Base-by-base conservation (phyloP, 2,329 filamentous ascomycete species). In the Aspergillus neotritici region DNA sequence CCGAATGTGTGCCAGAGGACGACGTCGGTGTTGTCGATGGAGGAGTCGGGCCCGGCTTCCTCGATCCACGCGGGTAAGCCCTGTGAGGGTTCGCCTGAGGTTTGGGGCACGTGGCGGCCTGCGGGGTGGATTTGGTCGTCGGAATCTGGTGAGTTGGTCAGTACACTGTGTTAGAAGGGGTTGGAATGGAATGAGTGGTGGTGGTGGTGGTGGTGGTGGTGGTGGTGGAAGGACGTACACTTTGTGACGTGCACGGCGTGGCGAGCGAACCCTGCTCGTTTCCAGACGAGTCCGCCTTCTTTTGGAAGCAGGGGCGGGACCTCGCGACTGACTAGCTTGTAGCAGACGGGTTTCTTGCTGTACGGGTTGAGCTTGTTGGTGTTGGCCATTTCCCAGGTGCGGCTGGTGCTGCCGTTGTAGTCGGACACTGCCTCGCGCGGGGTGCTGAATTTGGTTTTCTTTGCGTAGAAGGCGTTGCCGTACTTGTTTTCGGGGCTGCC, bases 1-100 rank as follows among this genome's bases (percentile, higher is more conserved):
- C 90, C 90, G 58, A 95, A 96, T 0, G 88, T 94, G 69, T 95
- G 89, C 89, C 89, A 96, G 12, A 95, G 77, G 1, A 96, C 89
- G 25, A 95, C 71, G 62, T 96, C 87, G 1, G 82, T 86, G 71
- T 95, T 85, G 43, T 85, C 86, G 53, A 94, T 82, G 17, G 72
- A 77, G 44, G 78, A 80, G 35, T 70, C 70, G 10, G 85, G 82
- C 48, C 88, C 79, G 16, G 80, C 80, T 11, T 54, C 57, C 13
- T 73, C 69, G 53, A 93, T 84, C 87, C 87, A 91, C 53, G 82
- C 75, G 0, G 85, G 83, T 2, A 94, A 71, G 28, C 87, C 87
- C 33, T 71, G 68, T 0, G 84, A 85, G 0, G 85, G 84, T 52
- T 88, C 83, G 56, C 89, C 89, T 0, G 83, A 87, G 6, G 89